These are phyloP conservation scores for Fraxinus floribunda DNA, from an alignment of 305 asterid genomes.

Conservation along the genomic window DNA sequence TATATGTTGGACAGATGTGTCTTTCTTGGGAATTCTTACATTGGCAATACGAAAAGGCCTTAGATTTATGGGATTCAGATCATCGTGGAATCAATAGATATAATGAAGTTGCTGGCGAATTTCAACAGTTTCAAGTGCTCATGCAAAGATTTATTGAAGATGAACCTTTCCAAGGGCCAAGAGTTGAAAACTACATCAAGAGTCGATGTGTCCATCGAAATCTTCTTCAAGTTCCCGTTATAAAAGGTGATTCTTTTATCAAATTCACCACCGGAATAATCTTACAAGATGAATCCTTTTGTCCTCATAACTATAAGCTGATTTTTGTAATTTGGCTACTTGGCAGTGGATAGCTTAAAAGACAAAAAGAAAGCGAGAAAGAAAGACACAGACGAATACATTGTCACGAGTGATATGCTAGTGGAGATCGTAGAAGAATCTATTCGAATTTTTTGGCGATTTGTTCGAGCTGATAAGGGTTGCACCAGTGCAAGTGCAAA, in stretches of 20 bases:
- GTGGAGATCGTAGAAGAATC: slow-evolving; percentile 90
- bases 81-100: slow-evolving; percentile 58
- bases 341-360: slow-evolving; percentile 61
- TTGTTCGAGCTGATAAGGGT: slow-evolving; percentile 74
- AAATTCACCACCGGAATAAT: not conserved
- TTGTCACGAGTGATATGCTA: slow-evolving; percentile 58
- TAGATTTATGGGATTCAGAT: slow-evolving; percentile 77
- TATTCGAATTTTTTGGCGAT: slow-evolving; percentile 81
- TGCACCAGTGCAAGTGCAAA: slow-evolving; percentile 36
- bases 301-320: not conserved
- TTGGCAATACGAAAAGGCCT: slow-evolving; percentile 81
- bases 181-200: slow-evolving; percentile 67
- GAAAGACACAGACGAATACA: slow-evolving; percentile 43
- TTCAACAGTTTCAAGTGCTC: slow-evolving; percentile 90
- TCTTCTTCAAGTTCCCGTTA: slow-evolving; percentile 91
- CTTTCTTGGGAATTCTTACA: slow-evolving; percentile 94
- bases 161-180: slow-evolving; percentile 76
- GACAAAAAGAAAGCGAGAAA: slow-evolving; percentile 44
- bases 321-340: not conserved
- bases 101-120: slow-evolving; percentile 82
- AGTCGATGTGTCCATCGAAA: slow-evolving; percentile 68
- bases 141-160: slow-evolving; percentile 83
- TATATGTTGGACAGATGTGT: slow-evolving; percentile 91
- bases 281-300: not conserved
- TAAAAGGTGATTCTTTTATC: slow-evolving; percentile 49